These are phyloP conservation scores for Xylaria digitata DNA, from an alignment of 2,329 filamentous ascomycete genomes.

Conservation along the genomic window DNA sequence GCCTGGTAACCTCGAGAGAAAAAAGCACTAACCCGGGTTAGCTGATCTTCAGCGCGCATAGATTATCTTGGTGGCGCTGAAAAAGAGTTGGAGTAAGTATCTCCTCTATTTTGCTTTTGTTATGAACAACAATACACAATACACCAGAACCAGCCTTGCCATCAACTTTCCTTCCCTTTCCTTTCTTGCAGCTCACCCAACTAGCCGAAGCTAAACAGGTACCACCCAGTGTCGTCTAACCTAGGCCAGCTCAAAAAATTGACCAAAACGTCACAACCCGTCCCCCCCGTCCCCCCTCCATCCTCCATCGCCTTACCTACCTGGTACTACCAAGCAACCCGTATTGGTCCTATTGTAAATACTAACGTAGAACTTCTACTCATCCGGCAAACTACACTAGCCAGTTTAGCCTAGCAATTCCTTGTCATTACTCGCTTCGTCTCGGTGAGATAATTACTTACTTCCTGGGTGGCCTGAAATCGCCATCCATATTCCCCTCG, in stretches of 20 bases:
- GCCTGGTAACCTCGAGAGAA: neutral
- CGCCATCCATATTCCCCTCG: conserved; percentile 1
- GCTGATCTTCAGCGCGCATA: neutral
- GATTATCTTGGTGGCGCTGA: conserved; percentile 13
- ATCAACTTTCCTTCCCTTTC: conserved; percentile 13
- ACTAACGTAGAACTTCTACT: neutral
- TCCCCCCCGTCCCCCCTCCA: too few relatives aligned
- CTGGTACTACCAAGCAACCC: neutral
- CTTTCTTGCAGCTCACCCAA: neutral
- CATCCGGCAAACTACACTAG: neutral
- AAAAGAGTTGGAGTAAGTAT: conserved; percentile 18
- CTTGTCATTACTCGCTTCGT: neutral
- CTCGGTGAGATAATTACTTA: neutral
- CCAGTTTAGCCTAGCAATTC: neutral
- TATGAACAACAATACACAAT: neutral
- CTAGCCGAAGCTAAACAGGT: conserved; percentile 1
- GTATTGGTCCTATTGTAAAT: neutral
- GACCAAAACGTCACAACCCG: too few relatives aligned
- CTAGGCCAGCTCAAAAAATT: conserved; percentile 5
- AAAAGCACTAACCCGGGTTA: neutral
- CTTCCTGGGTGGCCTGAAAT: neutral
- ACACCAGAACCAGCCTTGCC: conserved; percentile 20
- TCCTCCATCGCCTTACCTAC: neutral
- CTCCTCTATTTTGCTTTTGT: conserved; percentile 25
- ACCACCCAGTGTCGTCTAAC: too few relatives aligned